Evolutionary conservation across 805 yeast genomes (phyloP), one percentile per base, ranked within the genome.

Genomic region (Scheffersomyces coipomensis): DNA sequence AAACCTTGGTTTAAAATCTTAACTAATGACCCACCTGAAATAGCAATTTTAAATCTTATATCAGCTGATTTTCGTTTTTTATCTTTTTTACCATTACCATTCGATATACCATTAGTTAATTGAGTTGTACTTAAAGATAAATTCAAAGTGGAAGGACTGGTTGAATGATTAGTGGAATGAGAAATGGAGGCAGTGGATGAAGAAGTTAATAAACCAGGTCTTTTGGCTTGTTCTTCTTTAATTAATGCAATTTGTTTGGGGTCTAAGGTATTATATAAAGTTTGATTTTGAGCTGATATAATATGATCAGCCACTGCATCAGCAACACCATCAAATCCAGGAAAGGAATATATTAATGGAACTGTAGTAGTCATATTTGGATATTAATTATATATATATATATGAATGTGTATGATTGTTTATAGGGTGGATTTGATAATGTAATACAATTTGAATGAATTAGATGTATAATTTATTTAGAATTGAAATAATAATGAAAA

Each of bases 291-390:
- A 10, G 96, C 95, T 21, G 86, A 79, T 25, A 89, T 80, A 35
- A 91, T 84, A 62, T 90, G 96, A 63, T 93, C 97, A 1, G 97
- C 97, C 21, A 91, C 96, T 18, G 98, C 98, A 39, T 86, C 95
- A 2, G 98, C 97, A 23, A 91, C 97, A 13, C 87, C 93, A 21
- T 81, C 72, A 55, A 88, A 83, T 61, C 86, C 95, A 32, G 89
- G 93, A 60, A 93, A 91, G 36, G 97, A 87, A 73, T 88, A 90
- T 37, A 91, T 84, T 45, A 88, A 81, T 15, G 99, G 98, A 18
- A 89, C 96, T 5, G 96, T 86, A 3, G 96, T 87, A 2, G 96
- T 88, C 96, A 88, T 88, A n/a, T 17, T 22, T 16, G 5, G 16
- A 11, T 17, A 24, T 33, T 25, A 23, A n/a, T 22, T 16, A 19